Evolutionary conservation across 2,329 filamentous ascomycete species (phyloP).

Genomic region (Triangularia verruculosa): DNA sequence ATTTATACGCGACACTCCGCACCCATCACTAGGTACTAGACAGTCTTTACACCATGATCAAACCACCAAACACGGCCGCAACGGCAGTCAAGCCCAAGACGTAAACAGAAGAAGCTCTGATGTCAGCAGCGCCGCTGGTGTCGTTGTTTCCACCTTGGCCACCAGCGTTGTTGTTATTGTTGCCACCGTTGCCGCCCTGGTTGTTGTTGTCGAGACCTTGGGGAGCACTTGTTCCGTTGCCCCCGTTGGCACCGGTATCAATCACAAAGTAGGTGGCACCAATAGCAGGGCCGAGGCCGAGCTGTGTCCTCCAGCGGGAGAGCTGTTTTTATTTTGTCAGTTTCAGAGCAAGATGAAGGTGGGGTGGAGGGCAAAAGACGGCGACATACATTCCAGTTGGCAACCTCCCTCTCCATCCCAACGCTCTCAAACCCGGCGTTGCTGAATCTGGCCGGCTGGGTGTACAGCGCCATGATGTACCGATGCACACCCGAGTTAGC

Average conservation of each 20-base stretch:
- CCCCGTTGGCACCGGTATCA: conserved; percentile 21
- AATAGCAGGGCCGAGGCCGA: conserved; percentile 29
- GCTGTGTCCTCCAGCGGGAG: conserved; percentile 25
- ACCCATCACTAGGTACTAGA: neutral
- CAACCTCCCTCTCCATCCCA: conserved; percentile 23
- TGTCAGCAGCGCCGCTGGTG: neutral
- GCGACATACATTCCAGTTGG: conserved; percentile 31
- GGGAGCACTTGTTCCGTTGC: neutral
- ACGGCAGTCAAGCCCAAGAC: neutral
- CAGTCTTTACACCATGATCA: neutral
- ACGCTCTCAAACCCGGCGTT: conserved; percentile 28
- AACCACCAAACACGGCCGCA: neutral
- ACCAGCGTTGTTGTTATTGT: neutral
- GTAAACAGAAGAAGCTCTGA: neutral
- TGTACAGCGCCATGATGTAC: conserved; percentile 31
- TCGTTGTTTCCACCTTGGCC: neutral
- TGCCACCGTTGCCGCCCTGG: neutral
- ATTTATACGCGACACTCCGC: neutral
- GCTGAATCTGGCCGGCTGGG: conserved; percentile 28
- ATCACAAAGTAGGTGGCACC: conserved; percentile 31
- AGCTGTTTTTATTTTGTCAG: conserved; percentile 16
- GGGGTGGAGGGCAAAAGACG: neutral
- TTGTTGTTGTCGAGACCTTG: neutral
- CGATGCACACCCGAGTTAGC: conserved; percentile 30
- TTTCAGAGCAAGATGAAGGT: neutral